These are phyloP conservation scores for Rhododendron griersonianum DNA, from an alignment of 148 eudicot species.

Conservation along the genomic window DNA sequence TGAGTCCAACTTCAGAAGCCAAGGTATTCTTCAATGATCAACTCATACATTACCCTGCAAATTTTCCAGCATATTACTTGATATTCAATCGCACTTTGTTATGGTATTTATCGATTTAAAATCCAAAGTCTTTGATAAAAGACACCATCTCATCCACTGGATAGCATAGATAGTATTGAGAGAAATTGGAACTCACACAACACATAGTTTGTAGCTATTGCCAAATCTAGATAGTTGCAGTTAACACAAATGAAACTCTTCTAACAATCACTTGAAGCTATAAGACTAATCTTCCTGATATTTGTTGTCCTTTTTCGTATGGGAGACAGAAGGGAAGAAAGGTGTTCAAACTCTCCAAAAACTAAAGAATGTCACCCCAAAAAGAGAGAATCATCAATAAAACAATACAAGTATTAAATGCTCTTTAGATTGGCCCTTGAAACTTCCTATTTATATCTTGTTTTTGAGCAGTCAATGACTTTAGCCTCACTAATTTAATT, in stretches of 20 bases:
- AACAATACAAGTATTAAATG: neutral
- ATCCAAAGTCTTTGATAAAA: neutral
- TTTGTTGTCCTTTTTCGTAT: neutral
- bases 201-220: neutral
- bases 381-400: neutral
- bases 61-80: neutral
- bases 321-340: neutral
- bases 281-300: neutral
- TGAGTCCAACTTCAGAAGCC: slow-evolving; percentile 3
- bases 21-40: neutral
- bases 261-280: neutral
- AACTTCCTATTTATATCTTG: neutral
- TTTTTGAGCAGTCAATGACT: neutral
- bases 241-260: neutral
- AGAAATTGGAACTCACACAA: neutral
- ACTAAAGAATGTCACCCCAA: neutral
- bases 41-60: neutral
- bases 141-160: neutral
- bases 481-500: neutral
- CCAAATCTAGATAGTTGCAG: neutral
- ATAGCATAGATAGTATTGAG: neutral
- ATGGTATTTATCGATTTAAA: neutral
- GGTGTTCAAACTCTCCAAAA: neutral
- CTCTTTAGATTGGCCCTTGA: neutral
- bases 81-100: neutral